Percentiles rank a stretch among this genome's conserved stretches.
These are phyloP conservation scores for Aspergillus pseudotamarii DNA, from an alignment of 2,329 filamentous ascomycete genomes.

Conservation along the genomic window DNA sequence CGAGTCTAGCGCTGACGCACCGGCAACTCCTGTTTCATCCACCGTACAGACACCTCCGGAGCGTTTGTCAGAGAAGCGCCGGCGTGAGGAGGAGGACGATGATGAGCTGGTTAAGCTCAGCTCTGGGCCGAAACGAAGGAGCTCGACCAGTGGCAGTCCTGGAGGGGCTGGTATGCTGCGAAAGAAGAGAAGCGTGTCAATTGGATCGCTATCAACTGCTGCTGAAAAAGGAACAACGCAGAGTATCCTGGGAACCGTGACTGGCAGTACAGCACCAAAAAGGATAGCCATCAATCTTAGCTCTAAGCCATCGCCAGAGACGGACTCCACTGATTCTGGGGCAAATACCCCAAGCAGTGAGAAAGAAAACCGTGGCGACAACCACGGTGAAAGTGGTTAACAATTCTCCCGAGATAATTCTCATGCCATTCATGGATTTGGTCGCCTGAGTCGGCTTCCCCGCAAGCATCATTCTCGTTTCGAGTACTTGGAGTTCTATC, in stretches of 20 bases:
- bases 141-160: constrained; percentile 42
- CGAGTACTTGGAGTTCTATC: constrained; percentile 15
- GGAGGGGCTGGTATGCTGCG: constrained; percentile 35
- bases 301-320: constrained; percentile 23
- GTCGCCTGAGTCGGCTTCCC: constrained; percentile 7
- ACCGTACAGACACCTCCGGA: constrained; percentile 61
- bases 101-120: constrained; percentile 87
- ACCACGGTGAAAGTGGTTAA: constrained; percentile 26
- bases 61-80: constrained; percentile 81
- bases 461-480: constrained; percentile 17
- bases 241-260: constrained; percentile 15
- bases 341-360: constrained; percentile 27
- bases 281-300: constrained; percentile 46
- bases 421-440: constrained; percentile 12
- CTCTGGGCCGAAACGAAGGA: constrained; percentile 49
- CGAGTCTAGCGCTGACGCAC: constrained; percentile 30
- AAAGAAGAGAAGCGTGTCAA: constrained; percentile 37
- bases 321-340: constrained; percentile 17
- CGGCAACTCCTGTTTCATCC: constrained; percentile 26
- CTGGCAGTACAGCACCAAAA: constrained; percentile 33
- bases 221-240: constrained; percentile 30
- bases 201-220: constrained; percentile 26
- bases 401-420: constrained; percentile 4
- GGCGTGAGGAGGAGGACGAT: constrained; percentile 84
- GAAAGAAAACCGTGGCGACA: constrained; percentile 35